Conservation (phyloP, 2,329 filamentous ascomycete species). For the Colletotrichum trifolii region DNA sequence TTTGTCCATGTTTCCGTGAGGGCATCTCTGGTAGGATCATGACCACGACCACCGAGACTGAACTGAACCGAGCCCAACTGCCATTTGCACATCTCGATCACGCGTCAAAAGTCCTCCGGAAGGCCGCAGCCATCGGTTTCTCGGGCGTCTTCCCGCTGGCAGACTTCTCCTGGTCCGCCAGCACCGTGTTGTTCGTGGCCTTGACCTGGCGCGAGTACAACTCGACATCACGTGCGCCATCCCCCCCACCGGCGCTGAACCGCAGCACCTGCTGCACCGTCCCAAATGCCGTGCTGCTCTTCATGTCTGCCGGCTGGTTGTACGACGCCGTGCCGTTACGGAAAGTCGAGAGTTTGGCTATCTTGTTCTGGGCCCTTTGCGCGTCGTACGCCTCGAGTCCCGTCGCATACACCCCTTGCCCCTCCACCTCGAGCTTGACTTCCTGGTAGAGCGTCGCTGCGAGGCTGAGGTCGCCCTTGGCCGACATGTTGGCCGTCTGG, state of each 20-base stretch:
- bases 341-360: slow-evolving; percentile 56
- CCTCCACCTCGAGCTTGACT: slow-evolving; percentile 49
- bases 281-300: slow-evolving; percentile 62
- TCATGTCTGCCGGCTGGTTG: slow-evolving; percentile 56
- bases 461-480: slow-evolving; percentile 59
- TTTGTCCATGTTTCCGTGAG: slow-evolving; percentile 19
- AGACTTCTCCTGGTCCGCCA: slow-evolving; percentile 58
- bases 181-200: slow-evolving; percentile 64
- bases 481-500: slow-evolving; percentile 56
- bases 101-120: slow-evolving; percentile 3
- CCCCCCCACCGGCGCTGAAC: slow-evolving; percentile 58
- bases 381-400: slow-evolving; percentile 67
- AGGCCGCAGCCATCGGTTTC: slow-evolving; percentile 10
- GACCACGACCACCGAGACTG: not conserved
- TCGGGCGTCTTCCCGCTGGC: slow-evolving; percentile 38
- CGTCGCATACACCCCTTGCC: slow-evolving; percentile 62
- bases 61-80: not conserved
- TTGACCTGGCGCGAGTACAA: slow-evolving; percentile 69
- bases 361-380: slow-evolving; percentile 34
- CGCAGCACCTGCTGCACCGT: slow-evolving; percentile 66
- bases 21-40: not conserved
- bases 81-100: slow-evolving; percentile 18
- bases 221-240: slow-evolving; percentile 43
- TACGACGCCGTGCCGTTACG: slow-evolving; percentile 70
- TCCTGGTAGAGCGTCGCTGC: slow-evolving; percentile 55